A percentile compares a stretch with the other conserved stretches of the same genome.
These are phyloP conservation scores for Hyphodiscus hymeniophilus DNA, from an alignment of 495 filamentous ascomycete species.

Conservation along the genomic window DNA sequence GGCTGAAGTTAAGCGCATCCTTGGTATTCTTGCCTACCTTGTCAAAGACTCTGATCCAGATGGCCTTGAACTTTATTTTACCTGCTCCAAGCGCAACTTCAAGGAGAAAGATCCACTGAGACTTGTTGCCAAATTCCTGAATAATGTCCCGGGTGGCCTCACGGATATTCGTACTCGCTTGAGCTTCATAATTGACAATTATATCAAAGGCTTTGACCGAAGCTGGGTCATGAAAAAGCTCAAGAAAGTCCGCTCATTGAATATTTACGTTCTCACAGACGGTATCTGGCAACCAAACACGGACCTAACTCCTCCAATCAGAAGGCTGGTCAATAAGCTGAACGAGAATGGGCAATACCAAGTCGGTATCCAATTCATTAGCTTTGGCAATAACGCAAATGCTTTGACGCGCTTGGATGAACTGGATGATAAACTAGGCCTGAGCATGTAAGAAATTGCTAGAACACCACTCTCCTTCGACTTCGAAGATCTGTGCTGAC, in stretches of 20 bases:
- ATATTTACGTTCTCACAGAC: constrained; percentile 5
- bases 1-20: neutral
- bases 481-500: no score
- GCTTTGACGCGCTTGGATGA: neutral
- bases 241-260: neutral
- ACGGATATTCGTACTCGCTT: neutral
- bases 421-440: neutral
- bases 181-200: neutral
- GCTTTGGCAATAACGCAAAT: neutral
- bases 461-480: no score
- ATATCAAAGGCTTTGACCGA: neutral
- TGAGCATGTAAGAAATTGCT: neutral
- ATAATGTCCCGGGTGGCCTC: neutral
- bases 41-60: constrained; percentile 2
- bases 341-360: neutral
- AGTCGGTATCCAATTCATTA: constrained; percentile 10
- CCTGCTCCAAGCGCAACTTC: neutral
- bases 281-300: neutral
- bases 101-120: neutral
- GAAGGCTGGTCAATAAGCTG: neutral
- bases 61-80: constrained; percentile 3
- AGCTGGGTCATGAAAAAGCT: neutral
- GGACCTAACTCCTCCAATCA: neutral
- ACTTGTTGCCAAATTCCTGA: neutral
- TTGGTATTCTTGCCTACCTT: neutral